These are phyloP conservation scores for Monosporascus ibericus DNA, from an alignment of 2,329 filamentous ascomycete genomes.

Conservation along the genomic window DNA sequence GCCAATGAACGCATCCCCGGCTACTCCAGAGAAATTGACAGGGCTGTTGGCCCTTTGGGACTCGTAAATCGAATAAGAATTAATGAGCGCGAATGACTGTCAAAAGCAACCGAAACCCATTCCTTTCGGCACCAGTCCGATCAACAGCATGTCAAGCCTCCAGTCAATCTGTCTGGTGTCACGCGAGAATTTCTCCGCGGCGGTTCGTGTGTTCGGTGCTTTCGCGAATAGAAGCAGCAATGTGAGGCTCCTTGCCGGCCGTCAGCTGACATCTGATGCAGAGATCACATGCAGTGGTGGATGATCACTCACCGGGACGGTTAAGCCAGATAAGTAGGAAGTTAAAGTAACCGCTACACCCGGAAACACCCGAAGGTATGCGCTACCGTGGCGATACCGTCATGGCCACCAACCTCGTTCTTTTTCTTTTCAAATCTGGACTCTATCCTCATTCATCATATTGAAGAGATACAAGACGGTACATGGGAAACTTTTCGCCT, in stretches of 20 bases:
- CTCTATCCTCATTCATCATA: neutral
- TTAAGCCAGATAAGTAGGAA: neutral
- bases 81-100: neutral
- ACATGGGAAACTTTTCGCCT: constrained; percentile 7
- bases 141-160: neutral
- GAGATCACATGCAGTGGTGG: neutral
- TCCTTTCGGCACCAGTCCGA: neutral
- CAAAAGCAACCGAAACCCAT: neutral
- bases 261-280: neutral
- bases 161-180: neutral
- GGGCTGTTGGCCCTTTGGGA: neutral
- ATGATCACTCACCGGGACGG: neutral
- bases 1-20: too few relatives aligned
- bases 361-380: neutral
- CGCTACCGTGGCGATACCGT: neutral
- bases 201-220: neutral
- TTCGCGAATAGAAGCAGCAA: neutral
- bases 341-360: neutral
- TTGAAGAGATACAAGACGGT: constrained; percentile 7
- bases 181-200: neutral
- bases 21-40: too few relatives aligned
- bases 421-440: neutral
- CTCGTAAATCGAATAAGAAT: neutral
- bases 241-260: neutral
- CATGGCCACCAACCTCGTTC: neutral